Evolutionary conservation across 1,284 basidiomycete species (phyloP), one percentile per base, ranked within the genome.

Genomic region (Puccinia polysora): DNA sequence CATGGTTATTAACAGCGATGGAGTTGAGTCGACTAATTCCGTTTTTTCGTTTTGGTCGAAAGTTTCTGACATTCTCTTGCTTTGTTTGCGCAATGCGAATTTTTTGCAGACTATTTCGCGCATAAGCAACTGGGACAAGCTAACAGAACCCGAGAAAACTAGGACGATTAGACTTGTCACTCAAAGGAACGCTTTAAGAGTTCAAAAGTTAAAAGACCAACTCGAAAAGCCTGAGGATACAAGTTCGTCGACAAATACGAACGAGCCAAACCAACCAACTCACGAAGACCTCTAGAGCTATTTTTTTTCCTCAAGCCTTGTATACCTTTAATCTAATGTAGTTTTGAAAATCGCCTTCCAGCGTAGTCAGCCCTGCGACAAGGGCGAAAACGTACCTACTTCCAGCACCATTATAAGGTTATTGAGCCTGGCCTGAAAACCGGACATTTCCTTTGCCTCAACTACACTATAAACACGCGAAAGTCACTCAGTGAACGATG

Each of bases 1-100:
- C 14, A 63, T 71, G 59, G 68, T 71, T 6, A 62, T 71, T n/a
- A 71, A 71, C n/a, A 71, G 55, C n/a, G 68, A 71, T 34, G 68
- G 68, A 47, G 68, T 71, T 50, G 32, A 43, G 38, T 62, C 12
- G 14, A 50, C 4, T 15, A 38, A 23, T 50, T 28, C 23, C 2
- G 4, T 28, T 2, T 18, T 34, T 2, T 50, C 64, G n/a, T 3
- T 25, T 20, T 45, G 2, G 1, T 47, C 18, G 28, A n/a, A 23
- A 34, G 10, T 40, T 38, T 28, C 15, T 53, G 14, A 20, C 7
- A n/a, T 15, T 45, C 40, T 23, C 20, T 56, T 30, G n/a, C 20
- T 30, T n/a, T 40, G 2, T 30, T 28, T 38, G 53, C 28, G n/a
- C n/a, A n/a, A n/a, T n/a, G n/a, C n/a, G n/a, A 10, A 36, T 36